Evolutionary conservation across 225 moss, liverwort and hornwort genomes (phyloP).

Genomic region (Asterella californica): DNA sequence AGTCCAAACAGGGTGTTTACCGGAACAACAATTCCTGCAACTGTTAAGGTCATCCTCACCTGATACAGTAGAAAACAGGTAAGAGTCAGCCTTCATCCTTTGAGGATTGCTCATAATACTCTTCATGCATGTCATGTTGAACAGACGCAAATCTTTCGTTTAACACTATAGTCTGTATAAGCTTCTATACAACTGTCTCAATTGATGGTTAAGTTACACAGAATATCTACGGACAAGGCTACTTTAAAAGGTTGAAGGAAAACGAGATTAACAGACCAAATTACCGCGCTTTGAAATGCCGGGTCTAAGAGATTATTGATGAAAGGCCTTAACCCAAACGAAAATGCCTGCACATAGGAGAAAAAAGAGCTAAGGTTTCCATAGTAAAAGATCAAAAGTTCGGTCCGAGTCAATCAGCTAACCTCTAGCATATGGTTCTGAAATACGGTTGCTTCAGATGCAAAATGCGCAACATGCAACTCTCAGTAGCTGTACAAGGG

Average conservation of each 20-base stretch:
- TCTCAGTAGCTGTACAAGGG: background rate
- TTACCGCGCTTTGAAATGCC: slow-evolving; percentile 40
- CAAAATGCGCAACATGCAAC: background rate
- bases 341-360: slow-evolving; percentile 34
- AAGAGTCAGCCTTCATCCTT: background rate
- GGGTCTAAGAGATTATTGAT: slow-evolving; percentile 38
- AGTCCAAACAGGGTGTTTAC: slow-evolving; percentile 37
- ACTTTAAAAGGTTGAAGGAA: no score
- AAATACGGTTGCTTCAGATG: background rate
- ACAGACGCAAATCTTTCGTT: background rate
- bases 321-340: slow-evolving; percentile 29
- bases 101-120: background rate
- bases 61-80: slow-evolving; percentile 7
- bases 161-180: background rate
- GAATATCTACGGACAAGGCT: background rate
- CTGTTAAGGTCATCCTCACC: slow-evolving; percentile 30
- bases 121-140: background rate
- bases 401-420: background rate
- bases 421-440: background rate
- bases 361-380: background rate
- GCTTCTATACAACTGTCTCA: no score
- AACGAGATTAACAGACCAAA: background rate
- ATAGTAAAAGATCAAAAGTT: background rate
- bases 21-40: slow-evolving; percentile 37
- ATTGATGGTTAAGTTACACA: background rate